Evolutionary conservation across 2,329 filamentous ascomycete genomes (phyloP), one percentile per base, ranked within the genome.

Genomic region (Dothideomycetes sp.): DNA sequence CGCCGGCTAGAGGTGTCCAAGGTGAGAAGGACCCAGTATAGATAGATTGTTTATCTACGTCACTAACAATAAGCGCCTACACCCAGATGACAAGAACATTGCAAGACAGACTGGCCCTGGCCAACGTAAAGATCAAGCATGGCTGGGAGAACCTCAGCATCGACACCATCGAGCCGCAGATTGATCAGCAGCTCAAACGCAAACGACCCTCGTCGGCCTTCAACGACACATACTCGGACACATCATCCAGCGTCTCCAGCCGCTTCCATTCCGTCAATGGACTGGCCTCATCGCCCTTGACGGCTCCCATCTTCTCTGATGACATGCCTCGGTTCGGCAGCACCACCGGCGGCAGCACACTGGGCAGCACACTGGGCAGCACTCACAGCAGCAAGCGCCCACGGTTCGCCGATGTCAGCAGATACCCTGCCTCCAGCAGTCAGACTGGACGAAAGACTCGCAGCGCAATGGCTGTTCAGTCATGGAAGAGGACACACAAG

Each of bases 41-140:
- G 17, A 34, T 19, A 13, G 20, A 18, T 42, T 35, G 27, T 36
- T 34, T 24, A 42, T 30, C 32, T 42, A 39, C 34, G 34, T 39
- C 27, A 39, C 36, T 17, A 33, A 40, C 36, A 44, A 38, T 49
- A 25, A 41, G 51, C 57, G 45, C 59, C 47, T 13, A 24, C 32
- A 24, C 36, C 46, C 59, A 96, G 91, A 94, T 98, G 69, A 91
- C 88, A 53, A 76, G 89, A 60, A 84, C 83, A 56, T 72, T 98
- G 41, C 87, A 96, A 67, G 87, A 94, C 68, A 85, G 89, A 49
- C 78, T 98, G 45, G 89, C 91, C 45, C 78, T 96, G 49, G 91
- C 91, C 59, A 91, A 93, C 64, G 91, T 95, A 74, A 96, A 96
- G 68, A 87, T 91, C 51, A 87, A 93, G 65, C 83, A 94, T 67